Base-by-base conservation (phyloP, 495 filamentous ascomycete genomes). In the Penicillium desertorum region DNA sequence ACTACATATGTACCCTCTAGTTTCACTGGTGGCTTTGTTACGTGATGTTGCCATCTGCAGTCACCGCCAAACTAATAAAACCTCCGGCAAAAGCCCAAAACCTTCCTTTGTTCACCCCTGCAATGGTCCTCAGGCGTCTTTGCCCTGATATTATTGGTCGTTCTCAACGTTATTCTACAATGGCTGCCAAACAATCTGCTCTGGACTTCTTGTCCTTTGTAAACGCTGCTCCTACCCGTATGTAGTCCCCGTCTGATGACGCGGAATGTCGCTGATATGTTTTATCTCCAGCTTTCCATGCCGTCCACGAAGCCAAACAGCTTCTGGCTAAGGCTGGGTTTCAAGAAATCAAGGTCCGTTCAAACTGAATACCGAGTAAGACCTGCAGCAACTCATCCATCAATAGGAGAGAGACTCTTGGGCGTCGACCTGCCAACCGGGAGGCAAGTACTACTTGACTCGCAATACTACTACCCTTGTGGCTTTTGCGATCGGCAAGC, bases 401-500 rank as follows among this genome's bases (percentile, higher is more conserved):
- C 32, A 27, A 46, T 64, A 90, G 83, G 94, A 98, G 72, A 87
- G 88, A 64, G 91, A 96, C 63, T 85, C 88, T 41, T 99, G 94
- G 94, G 79, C 86, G 17, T 85, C 87, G 8, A 82, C 76, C 36
- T 84, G 96, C 59, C 81, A 85, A 57, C 90, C 91, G 23, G 94
- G 93, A 53, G 93, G 94, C 47, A 96, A 93, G 72, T 99, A 98
- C 73, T 97, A 89, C 76, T 81, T 98, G 64, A 99, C 94, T 42
- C 86, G 94, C 44, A 99, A 99, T 75, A 88, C 84, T 54, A 95
- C 93, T 25, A 92, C 95, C 30, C 88, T 99, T 59, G 82, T 98
- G 41, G 94, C 95, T 52, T 99, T 99, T 73, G 89, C 90, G 54
- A 88, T 99, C 62, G 94, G 94, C 53, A 85, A 85, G 67, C 85